Percentiles rank a stretch among this genome's conserved stretches.
phyloP scores from a whole-genome alignment of 78 protist genomes.

The slime mould (Dictyostelium discoideum) region dicty_2.7 NC_007088.5:2619001-2619500 shows the following conservation, averaged over 20 bases:
- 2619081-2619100: constrained; percentile 54
- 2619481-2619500: constrained; percentile 28
- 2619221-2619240: constrained; percentile 12
- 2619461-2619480: background rate
- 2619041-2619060: constrained; percentile 54
- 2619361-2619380: too few relatives aligned
- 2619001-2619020: background rate
- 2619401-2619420: background rate
- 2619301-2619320: background rate
- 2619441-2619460: constrained; percentile 20
- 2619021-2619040: constrained; percentile 11
- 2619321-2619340: background rate
- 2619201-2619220: constrained; percentile 59
- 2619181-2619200: background rate
- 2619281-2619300: background rate
- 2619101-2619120: constrained; percentile 41
- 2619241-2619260: background rate
- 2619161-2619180: constrained; percentile 28
- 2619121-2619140: constrained; percentile 40
- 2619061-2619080: constrained; percentile 27
- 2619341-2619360: background rate
- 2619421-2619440: constrained; percentile 15
- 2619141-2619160: constrained; percentile 18
- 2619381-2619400: constrained; percentile 5
- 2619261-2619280: constrained; percentile 31